phyloP scores from a whole-genome alignment of 306 rosid genomes.

The Gillenia trifoliata region DNA sequence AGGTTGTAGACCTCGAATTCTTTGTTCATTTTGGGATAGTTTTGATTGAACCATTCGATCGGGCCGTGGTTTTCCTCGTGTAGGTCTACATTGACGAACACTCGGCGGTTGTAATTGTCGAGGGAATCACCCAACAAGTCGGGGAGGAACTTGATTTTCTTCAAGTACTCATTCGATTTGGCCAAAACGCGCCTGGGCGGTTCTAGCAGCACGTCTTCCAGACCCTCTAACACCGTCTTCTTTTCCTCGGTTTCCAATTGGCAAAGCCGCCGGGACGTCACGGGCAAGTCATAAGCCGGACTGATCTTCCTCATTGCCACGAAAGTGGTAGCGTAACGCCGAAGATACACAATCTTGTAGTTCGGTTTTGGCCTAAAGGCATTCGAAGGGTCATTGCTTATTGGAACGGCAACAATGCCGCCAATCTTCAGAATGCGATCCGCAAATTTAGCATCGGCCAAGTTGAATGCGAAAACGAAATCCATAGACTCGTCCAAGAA shows the following conservation, averaged over 20 bases:
- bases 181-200: conserved; percentile 31
- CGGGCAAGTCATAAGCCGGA: not conserved
- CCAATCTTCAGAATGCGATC: conserved; percentile 45
- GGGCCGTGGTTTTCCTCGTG: conserved; percentile 31
- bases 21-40: conserved; percentile 47
- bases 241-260: conserved; percentile 16
- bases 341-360: conserved; percentile 44
- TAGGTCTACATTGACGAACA: conserved; percentile 44
- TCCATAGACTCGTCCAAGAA: conserved; percentile 43
- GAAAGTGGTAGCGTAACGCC: conserved; percentile 36
- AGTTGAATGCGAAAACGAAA: conserved; percentile 40
- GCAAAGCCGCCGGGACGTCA: conserved; percentile 32
- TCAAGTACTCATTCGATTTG: conserved; percentile 28
- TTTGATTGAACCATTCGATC: conserved; percentile 39
- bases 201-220: conserved; percentile 53
- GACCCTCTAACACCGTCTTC: conserved; percentile 26
- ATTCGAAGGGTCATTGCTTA: conserved; percentile 27
- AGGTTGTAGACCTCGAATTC: conserved; percentile 45
- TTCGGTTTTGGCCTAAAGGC: conserved; percentile 30
- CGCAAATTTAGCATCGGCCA: conserved; percentile 35
- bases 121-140: conserved; percentile 52
- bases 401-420: conserved; percentile 58
- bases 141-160: conserved; percentile 54
- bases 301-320: conserved; percentile 46
- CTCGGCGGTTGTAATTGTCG: conserved; percentile 28